Percentiles rank a stretch among this genome's conserved stretches.
phyloP scores from a whole-genome alignment of 2,329 filamentous ascomycete genomes.

The Colletotrichum australisinense region DNA sequence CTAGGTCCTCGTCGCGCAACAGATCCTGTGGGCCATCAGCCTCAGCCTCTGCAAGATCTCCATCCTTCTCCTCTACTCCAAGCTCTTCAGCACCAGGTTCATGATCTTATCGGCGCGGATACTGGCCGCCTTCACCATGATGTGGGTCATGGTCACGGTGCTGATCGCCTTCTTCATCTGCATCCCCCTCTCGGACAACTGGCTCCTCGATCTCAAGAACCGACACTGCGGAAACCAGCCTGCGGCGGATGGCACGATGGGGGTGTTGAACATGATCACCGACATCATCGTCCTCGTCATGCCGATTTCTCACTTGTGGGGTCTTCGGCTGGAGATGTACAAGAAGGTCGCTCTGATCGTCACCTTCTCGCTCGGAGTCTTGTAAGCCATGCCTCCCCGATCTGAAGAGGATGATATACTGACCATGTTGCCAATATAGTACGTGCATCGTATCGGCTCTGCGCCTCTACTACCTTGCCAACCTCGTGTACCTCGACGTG shows the following conservation, averaged over 20 bases:
- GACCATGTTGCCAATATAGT: conserved; percentile 33
- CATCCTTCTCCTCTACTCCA: conserved; percentile 44
- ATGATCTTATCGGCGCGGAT: conserved; percentile 40
- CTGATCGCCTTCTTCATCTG: conserved; percentile 48
- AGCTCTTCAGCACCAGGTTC: conserved; percentile 41
- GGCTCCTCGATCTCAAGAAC: conserved; percentile 40
- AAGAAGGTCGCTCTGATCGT: conserved; percentile 45
- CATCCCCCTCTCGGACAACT: conserved; percentile 48
- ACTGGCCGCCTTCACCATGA: conserved; percentile 41
- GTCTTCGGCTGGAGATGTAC: conserved; percentile 40
- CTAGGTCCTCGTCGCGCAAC: conserved; percentile 40
- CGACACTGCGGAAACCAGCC: conserved; percentile 41
- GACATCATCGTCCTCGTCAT: conserved; percentile 41
- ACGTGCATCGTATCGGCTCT: conserved; percentile 49
- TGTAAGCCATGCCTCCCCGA: conserved; percentile 40
- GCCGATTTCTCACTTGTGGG: conserved; percentile 42
- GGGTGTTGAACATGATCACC: conserved; percentile 40
- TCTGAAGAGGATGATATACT: background rate
- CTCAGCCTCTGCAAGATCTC: conserved; percentile 44
- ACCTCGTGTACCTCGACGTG: conserved; percentile 46
- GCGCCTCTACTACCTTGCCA: conserved; percentile 47
- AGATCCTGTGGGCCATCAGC: conserved; percentile 45
- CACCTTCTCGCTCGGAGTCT: conserved; percentile 47
- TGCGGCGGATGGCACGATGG: conserved; percentile 43
- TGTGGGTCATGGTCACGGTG: conserved; percentile 43